phyloP scores from a whole-genome alignment of 192 early-diverging fungal genomes.

The Coemansia furcata region DNA sequence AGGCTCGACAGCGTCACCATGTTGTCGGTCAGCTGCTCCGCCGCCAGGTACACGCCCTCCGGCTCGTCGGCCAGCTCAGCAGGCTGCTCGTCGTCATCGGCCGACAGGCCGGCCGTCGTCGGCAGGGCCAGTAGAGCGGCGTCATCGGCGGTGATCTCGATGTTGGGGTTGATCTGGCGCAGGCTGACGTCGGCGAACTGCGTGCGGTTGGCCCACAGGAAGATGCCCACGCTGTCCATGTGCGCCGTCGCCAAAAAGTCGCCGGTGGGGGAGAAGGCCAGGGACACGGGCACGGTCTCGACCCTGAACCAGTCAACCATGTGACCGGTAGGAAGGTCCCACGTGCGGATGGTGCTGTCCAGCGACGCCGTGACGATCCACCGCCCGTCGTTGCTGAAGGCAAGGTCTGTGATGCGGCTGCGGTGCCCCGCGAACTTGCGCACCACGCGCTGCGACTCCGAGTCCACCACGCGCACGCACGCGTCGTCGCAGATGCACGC shows the following conservation, averaged over 20 bases:
- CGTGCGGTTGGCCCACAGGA: constrained; percentile 87
- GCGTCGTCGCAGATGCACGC: constrained; percentile 87
- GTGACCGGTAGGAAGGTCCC: constrained; percentile 93
- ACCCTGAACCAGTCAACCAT: constrained; percentile 84
- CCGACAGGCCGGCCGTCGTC: constrained; percentile 53
- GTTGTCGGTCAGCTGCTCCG: constrained; percentile 69
- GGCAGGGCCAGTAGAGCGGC: constrained; percentile 57
- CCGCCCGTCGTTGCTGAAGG: constrained; percentile 89
- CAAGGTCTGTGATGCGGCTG: constrained; percentile 85
- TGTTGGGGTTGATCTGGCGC: constrained; percentile 54
- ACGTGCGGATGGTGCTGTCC: constrained; percentile 89
- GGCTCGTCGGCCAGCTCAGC: constrained; percentile 3
- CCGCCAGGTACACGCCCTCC: constrained; percentile 24
- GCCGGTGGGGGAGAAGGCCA: constrained; percentile 87
- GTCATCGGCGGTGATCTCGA: constrained; percentile 11
- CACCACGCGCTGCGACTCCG: constrained; percentile 76
- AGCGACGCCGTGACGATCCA: constrained; percentile 81
- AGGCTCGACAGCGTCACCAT: constrained; percentile 84
- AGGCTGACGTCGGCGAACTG: constrained; percentile 74
- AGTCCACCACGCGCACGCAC: constrained; percentile 83
- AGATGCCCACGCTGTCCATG: constrained; percentile 88
- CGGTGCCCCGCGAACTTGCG: constrained; percentile 87
- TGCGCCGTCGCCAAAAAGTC: constrained; percentile 92
- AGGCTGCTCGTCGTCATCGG: constrained; percentile 52
- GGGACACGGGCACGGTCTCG: constrained; percentile 71